Evolutionary conservation across 2,329 filamentous ascomycete genomes (phyloP).

Genomic region (Nemania sp.): DNA sequence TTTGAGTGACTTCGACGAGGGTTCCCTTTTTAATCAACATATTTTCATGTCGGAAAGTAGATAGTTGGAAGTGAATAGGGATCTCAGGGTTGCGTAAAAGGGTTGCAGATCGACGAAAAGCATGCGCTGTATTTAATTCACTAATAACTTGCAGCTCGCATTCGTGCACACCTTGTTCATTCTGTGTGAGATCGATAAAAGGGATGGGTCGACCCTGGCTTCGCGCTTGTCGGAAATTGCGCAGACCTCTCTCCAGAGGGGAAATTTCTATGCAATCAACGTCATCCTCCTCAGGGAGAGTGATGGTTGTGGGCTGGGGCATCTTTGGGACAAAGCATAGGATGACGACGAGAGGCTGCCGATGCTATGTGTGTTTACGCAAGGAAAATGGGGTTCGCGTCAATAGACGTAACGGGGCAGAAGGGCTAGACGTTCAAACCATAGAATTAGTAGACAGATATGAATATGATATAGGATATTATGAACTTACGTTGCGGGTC

Average conservation of each 20-base stretch:
- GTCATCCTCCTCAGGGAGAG: conserved; percentile 26
- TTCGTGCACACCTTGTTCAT: neutral
- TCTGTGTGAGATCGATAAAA: neutral
- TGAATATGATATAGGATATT: no score
- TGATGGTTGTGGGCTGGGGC: neutral
- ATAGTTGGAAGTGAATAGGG: neutral
- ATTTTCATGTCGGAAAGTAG: neutral
- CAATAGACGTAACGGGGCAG: no score
- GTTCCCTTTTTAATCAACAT: conserved; percentile 25
- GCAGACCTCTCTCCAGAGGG: neutral
- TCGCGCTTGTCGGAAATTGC: neutral
- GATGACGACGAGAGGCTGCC: neutral
- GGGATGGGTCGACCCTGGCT: neutral
- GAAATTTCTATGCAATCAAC: neutral
- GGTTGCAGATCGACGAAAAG: neutral
- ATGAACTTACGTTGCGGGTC: no score
- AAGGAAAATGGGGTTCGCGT: no score
- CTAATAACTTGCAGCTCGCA: neutral
- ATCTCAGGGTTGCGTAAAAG: neutral
- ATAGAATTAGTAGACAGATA: no score
- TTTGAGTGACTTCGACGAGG: conserved; percentile 32
- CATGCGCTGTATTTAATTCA: neutral
- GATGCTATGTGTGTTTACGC: neutral
- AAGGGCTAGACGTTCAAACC: no score
- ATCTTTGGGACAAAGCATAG: neutral